phyloP scores from a whole-genome alignment of 805 yeast genomes.

The Lachancea kluyveri region DNA sequence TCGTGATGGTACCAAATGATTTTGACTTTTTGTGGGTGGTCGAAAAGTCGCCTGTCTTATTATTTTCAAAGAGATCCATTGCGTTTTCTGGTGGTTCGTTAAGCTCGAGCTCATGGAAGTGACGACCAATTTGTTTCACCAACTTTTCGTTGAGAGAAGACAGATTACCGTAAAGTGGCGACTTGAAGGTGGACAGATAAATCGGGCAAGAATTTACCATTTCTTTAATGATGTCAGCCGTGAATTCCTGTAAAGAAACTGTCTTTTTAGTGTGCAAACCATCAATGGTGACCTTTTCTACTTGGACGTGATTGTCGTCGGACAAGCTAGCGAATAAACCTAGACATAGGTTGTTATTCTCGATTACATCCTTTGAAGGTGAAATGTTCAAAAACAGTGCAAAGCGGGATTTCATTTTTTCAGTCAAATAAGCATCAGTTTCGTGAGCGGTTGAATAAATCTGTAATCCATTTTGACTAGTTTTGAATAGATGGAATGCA shows the following conservation, averaged over 20 bases:
- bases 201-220: slow-evolving; percentile 5
- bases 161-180: slow-evolving; percentile 16
- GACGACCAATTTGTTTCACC: slow-evolving; percentile 12
- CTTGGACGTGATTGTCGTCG: slow-evolving; percentile 24
- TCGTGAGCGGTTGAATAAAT: slow-evolving; percentile 71
- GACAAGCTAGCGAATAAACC: slow-evolving; percentile 43
- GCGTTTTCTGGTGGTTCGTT: not conserved
- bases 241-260: slow-evolving; percentile 6
- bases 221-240: slow-evolving; percentile 6
- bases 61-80: not conserved
- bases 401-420: slow-evolving; percentile 54
- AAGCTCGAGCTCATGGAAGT: slow-evolving; percentile 2
- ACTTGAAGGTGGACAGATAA: slow-evolving; percentile 19
- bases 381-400: slow-evolving; percentile 59
- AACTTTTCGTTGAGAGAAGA: slow-evolving; percentile 18
- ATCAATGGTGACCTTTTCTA: slow-evolving; percentile 6
- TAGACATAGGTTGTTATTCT: slow-evolving; percentile 35
- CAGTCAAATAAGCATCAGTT: slow-evolving; percentile 41
- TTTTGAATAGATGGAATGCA: slow-evolving; percentile 79
- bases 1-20: slow-evolving; percentile 29
- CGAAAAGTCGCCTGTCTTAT: not conserved
- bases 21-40: slow-evolving; percentile 14
- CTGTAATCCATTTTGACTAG: slow-evolving; percentile 33
- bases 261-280: slow-evolving; percentile 7
- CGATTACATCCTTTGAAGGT: slow-evolving; percentile 34